Evolutionary conservation across 148 eudicot species (phyloP), one percentile per base, ranked within the genome.

Genomic region (Beta vulgaris): DNA sequence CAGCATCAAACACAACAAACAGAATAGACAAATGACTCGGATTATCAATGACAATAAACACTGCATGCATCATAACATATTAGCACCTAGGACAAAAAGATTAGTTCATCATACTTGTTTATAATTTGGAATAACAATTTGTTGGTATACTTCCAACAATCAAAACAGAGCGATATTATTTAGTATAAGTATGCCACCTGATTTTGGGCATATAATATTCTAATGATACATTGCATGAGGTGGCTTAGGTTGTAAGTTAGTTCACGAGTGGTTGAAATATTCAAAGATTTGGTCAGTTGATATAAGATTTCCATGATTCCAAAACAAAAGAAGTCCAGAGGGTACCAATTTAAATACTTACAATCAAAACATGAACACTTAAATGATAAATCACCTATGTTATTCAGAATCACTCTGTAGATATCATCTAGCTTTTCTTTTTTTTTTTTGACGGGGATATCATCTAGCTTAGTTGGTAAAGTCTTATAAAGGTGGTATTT

Each of bases 51-150:
- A 75, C n/a, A 3, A 31, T 44, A 73, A 37, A 49, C 77, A 73
- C 48, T 63, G 76, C 73, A 79, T 63, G 76, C 73, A 79, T 19
- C 73, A 78, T 32, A 73, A 32, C 60, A 79, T 19, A 68, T 72
- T 32, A 73, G 23, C 60, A 78, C 59, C 73, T 62, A 62, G 8
- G 71, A 73, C 61, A 72, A 66, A 70, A 71, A 34, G 29, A 68
- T 66, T 72, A 29, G 58, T 51, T 28, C 21, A 2, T 25, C 29
- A 64, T 43, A 49, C 61, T 61, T 26, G 53, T 67, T 44, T 67
- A 51, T 67, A 43, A n/a, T 46, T 43, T 46, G 49, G 53, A 68
- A 12, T 21, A 54, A 71, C 6, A 67, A 44, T 28, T n/a, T 25
- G n/a, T n/a, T n/a, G n/a, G n/a, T 21, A 66, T 66, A 8, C 60